Percentiles rank a stretch among this genome's conserved stretches.
These are phyloP conservation scores for Malus hybrid DNA, from an alignment of 331 rosid species.

Conservation along the genomic window DNA sequence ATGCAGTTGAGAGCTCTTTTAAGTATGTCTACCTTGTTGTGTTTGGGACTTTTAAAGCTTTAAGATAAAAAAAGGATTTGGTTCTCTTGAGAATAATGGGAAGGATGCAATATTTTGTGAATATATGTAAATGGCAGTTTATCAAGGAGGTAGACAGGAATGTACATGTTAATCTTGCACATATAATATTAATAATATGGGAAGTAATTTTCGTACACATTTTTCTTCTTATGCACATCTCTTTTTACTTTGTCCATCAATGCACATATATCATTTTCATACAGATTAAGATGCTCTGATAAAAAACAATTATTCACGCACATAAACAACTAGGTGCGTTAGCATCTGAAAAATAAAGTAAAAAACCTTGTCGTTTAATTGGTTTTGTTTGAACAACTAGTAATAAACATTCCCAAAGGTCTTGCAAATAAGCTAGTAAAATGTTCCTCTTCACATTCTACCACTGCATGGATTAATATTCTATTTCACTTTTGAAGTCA, in stretches of 20 bases:
- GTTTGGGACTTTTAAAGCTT: background rate
- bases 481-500: background rate
- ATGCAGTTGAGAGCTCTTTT: conserved; percentile 3
- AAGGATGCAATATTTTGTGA: background rate
- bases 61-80: background rate
- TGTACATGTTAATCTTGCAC: background rate
- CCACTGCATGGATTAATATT: background rate
- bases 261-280: too few relatives aligned
- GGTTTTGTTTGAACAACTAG: too few relatives aligned
- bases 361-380: too few relatives aligned
- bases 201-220: too few relatives aligned
- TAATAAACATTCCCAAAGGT: background rate
- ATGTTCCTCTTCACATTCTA: background rate
- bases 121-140: background rate
- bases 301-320: too few relatives aligned
- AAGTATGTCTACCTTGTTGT: background rate
- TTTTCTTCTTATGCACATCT: too few relatives aligned
- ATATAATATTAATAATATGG: too few relatives aligned
- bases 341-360: too few relatives aligned
- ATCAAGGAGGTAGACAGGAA: background rate
- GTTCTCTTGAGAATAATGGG: background rate
- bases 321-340: too few relatives aligned
- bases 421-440: background rate
- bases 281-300: too few relatives aligned
- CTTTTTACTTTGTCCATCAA: too few relatives aligned